A percentile compares a stretch with the other conserved stretches of the same genome.
Conservation (phyloP, 352 stramenopile species). For the Pythium rishiriense region DNA sequence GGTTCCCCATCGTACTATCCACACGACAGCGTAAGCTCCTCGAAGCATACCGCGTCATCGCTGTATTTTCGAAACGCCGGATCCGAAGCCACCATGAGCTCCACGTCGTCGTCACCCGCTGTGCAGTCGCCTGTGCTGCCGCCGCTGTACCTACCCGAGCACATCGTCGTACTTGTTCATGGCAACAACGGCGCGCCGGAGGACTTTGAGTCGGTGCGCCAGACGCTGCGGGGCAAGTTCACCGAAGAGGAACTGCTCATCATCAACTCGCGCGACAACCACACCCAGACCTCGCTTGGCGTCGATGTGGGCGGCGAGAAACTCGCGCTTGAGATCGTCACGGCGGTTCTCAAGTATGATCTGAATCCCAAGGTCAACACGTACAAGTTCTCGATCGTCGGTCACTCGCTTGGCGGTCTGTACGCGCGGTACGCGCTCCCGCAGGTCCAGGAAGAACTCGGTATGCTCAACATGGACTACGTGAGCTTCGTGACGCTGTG, state of each 20-base stretch:
- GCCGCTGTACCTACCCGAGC: conserved; percentile 47
- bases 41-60: not conserved
- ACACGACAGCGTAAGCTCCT: not conserved
- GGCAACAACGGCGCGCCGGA: conserved; percentile 77
- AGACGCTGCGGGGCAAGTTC: conserved; percentile 46
- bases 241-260: conserved; percentile 49
- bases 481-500: conserved; percentile 81
- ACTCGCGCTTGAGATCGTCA: conserved; percentile 67
- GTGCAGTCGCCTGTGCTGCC: conserved; percentile 45
- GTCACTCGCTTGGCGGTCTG: conserved; percentile 75
- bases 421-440: conserved; percentile 72
- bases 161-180: conserved; percentile 83
- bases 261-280: conserved; percentile 68
- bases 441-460: conserved; percentile 52
- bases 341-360: conserved; percentile 59
- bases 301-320: conserved; percentile 64
- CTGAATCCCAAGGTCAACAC: conserved; percentile 41
- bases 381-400: conserved; percentile 74
- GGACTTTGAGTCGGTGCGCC: conserved; percentile 69
- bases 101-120: conserved; percentile 22
- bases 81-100: conserved; percentile 29
- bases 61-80: too few relatives aligned
- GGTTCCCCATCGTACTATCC: not conserved
- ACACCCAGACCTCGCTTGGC: conserved; percentile 61
- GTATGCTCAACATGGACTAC: conserved; percentile 63